Base-by-base conservation (phyloP, 139 green algal genomes). In the Parachlorella kessleri region DNA sequence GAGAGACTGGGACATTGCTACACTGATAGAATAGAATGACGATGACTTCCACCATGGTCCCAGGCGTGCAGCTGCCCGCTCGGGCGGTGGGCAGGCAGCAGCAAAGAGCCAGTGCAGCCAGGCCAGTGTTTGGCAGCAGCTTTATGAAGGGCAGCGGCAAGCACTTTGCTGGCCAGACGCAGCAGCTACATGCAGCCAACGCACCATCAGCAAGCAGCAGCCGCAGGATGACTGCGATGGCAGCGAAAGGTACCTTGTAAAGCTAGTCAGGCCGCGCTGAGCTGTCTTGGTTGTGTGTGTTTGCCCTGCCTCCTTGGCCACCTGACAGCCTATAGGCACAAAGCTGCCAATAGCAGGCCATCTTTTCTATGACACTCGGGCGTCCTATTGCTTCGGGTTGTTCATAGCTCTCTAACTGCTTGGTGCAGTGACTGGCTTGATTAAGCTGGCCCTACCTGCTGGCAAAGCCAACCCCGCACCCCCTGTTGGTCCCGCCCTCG, bases 391-490 rank as follows among this genome's bases (percentile, higher is more conserved):
- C n/a, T n/a, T n/a, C n/a, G n/a, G n/a, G n/a, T n/a, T n/a, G n/a
- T n/a, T n/a, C n/a, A n/a, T n/a, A n/a, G n/a, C n/a, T n/a, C n/a
- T n/a, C n/a, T n/a, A n/a, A n/a, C n/a, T n/a, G n/a, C n/a, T n/a
- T n/a, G n/a, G n/a, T n/a, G n/a, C 70, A 68, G 55, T 75, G 28
- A 76, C 66, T 37, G 66, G 67, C 55, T 64, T 76, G 73, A 98
- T 99, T 79, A 99, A 99, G 92, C 91, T 99, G 63, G 97, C 96
- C 4, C 81, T 99, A 35, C 85, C 94, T 32, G 97, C 97, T 33
- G 97, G 97, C 66, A 99, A 99, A 93, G 97, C 97, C 33, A 98
- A 98, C 71, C 97, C 97, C n/a, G 90, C 97, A 30, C 97, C 97
- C 33, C 97, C 97, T 63, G 92, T 99, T 24, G 97, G 97, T 76